Percentiles rank a stretch among this genome's conserved stretches.
These are phyloP conservation scores for Gaultheria prostrata DNA, from an alignment of 148 eudicot genomes.

Conservation along the genomic window DNA sequence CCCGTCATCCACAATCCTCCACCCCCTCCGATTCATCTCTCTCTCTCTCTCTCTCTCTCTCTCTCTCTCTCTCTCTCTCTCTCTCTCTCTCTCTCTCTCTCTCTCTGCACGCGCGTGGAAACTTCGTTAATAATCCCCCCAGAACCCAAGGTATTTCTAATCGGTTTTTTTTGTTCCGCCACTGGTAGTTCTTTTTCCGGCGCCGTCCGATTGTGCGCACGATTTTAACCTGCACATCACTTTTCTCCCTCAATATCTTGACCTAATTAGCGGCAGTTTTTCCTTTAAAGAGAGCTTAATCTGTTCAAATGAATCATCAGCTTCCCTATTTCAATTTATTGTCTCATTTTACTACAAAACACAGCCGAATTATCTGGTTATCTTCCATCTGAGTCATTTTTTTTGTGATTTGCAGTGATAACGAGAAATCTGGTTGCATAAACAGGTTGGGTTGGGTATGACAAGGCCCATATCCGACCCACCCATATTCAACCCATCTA, in stretches of 20 bases:
- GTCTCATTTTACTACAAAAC: neutral
- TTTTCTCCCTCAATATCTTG: neutral
- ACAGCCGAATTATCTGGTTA: conserved; percentile 21
- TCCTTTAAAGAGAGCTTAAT: conserved; percentile 14
- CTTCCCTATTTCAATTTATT: conserved; percentile 9
- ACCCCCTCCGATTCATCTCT: neutral
- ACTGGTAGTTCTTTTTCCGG: conserved; percentile 24
- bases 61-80: too few relatives aligned
- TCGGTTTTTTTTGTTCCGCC: conserved; percentile 4
- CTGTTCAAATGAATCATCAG: conserved; percentile 1
- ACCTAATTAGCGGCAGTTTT: conserved; percentile 8
- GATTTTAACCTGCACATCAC: conserved; percentile 19
- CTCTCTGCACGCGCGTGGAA: neutral
- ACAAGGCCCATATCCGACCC: too few relatives aligned
- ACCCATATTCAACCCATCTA: too few relatives aligned
- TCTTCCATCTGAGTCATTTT: too few relatives aligned
- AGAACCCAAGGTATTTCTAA: neutral
- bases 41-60: neutral
- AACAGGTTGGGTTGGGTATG: too few relatives aligned
- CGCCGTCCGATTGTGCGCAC: conserved; percentile 16
- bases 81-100: neutral
- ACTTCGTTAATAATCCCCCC: neutral
- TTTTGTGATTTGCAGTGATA: too few relatives aligned
- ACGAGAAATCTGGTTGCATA: too few relatives aligned
- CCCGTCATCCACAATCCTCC: conserved; percentile 17